These are phyloP conservation scores for Podila minutissima DNA, from an alignment of 192 early-diverging fungal species.

Conservation along the genomic window DNA sequence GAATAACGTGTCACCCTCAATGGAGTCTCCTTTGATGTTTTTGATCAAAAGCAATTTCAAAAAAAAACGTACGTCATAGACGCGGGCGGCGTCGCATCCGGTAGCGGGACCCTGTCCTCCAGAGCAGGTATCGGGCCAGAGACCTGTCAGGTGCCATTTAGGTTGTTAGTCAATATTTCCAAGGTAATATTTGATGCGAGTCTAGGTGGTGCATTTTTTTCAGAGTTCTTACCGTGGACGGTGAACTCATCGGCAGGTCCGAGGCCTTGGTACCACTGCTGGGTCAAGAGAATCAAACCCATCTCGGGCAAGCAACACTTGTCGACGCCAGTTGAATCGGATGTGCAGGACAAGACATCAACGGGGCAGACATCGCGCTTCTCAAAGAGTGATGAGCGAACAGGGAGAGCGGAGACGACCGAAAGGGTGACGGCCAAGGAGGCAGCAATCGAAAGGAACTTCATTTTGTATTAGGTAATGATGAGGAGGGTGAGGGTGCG, in stretches of 20 bases:
- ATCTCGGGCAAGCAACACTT: conserved; percentile 65
- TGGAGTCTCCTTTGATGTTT: too few relatives aligned
- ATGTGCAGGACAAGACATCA: conserved; percentile 50
- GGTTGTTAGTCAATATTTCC: too few relatives aligned
- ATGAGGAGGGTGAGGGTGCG: neutral
- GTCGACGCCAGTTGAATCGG: conserved; percentile 14
- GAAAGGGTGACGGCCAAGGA: conserved; percentile 24
- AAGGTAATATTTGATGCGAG: too few relatives aligned
- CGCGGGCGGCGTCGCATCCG: conserved; percentile 73
- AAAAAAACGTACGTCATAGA: conserved; percentile 53
- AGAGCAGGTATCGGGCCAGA: conserved; percentile 77
- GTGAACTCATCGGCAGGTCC: conserved; percentile 71
- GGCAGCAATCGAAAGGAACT: conserved; percentile 27
- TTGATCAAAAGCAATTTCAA: neutral
- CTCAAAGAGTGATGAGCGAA: conserved; percentile 2
- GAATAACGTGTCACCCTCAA: neutral
- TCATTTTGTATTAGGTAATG: conserved; percentile 11
- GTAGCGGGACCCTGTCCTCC: conserved; percentile 50
- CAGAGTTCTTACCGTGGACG: conserved; percentile 62
- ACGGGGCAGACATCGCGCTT: conserved; percentile 16
- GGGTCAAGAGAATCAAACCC: conserved; percentile 62
- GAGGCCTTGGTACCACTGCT: conserved; percentile 68
- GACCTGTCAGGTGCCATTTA: neutral
- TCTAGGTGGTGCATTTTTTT: too few relatives aligned
- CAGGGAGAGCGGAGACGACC: conserved; percentile 14